phyloP scores from a whole-genome alignment of 495 filamentous ascomycete genomes.

The Aspergillus homomorphus region DNA sequence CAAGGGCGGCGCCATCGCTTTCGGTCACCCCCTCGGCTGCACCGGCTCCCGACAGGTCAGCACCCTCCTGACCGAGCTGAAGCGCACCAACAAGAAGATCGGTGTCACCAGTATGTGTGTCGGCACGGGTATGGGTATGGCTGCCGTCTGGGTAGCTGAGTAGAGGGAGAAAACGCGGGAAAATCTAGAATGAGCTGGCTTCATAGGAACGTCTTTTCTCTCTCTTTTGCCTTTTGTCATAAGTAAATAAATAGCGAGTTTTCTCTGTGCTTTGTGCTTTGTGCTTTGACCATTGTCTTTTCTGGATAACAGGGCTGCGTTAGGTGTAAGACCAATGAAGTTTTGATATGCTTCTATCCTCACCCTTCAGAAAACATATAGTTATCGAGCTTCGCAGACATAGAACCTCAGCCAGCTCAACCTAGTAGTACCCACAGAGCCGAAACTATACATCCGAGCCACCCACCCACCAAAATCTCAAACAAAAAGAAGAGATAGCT shows the following conservation, averaged over 20 bases:
- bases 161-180: conserved; percentile 34
- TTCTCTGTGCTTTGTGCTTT: background rate
- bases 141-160: conserved; percentile 88
- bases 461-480: background rate
- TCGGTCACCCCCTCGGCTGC: conserved; percentile 93
- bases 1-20: conserved; percentile 98
- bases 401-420: background rate
- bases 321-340: conserved; percentile 6
- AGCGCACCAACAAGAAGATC: conserved; percentile 73
- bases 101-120: conserved; percentile 97
- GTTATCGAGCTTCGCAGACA: no score
- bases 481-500: background rate
- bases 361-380: no score
- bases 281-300: no score
- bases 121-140: conserved; percentile 97
- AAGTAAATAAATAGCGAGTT: background rate
- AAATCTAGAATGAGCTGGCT: conserved; percentile 17
- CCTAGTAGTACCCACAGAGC: no score
- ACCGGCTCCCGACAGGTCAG: conserved; percentile 92
- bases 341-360: no score
- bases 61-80: conserved; percentile 85
- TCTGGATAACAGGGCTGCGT: conserved; percentile 11
- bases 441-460: no score
- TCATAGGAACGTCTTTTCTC: conserved; percentile 16
- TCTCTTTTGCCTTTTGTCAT: conserved; percentile 12